Base-by-base conservation (phyloP, 805 yeast genomes). In the Barnettozyma wickerhamii region DNA sequence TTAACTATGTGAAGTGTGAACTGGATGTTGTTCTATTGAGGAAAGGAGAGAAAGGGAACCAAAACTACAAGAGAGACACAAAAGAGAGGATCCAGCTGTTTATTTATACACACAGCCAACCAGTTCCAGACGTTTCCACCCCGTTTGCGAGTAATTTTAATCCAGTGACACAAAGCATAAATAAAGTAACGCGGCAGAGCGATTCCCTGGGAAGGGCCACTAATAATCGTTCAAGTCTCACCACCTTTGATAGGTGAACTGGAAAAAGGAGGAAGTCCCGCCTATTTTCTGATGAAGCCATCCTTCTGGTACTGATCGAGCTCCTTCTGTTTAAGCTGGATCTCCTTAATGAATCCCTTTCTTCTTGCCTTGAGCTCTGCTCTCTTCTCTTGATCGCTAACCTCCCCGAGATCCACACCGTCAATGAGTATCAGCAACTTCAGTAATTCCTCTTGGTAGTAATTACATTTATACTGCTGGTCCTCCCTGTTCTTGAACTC, bases 381-480 rank as follows among this genome's bases (percentile, higher is more conserved):
- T 35, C 74, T 74, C 9, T 64, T 68, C 9, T 65, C 66, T 17
- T 47, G 58, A n/a, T 65, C 66, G 5, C 59, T 24, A 24, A 48
- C 51, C 5, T 52, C 41, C 10, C 41, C 41, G 12, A 65, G 50
- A 45, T 81, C 84, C 27, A 85, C 67, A 3, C 75, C 79, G 52
- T 85, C 95, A 40, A 85, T 64, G 46, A 71, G 75, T 69, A 84
- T 71, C 49, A 84, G 60, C 47, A 81, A 69, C 55, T 83, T 82
- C 58, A 84, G 65, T 32, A 84, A 62, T 70, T 74, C 73, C 58
- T 84, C 95, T 51, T 79, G 82, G 57, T 53, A 45, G 13, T 69
- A 84, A 38, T 74, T 71, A 50, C 68, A 71, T 53, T 74, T 72
- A 57, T 77, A 81, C 43, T 61, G 46, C 41, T 23, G 35, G 24